Conservation (phyloP, 257 asterid genomes). For the Gentiana dahurica region DNA sequence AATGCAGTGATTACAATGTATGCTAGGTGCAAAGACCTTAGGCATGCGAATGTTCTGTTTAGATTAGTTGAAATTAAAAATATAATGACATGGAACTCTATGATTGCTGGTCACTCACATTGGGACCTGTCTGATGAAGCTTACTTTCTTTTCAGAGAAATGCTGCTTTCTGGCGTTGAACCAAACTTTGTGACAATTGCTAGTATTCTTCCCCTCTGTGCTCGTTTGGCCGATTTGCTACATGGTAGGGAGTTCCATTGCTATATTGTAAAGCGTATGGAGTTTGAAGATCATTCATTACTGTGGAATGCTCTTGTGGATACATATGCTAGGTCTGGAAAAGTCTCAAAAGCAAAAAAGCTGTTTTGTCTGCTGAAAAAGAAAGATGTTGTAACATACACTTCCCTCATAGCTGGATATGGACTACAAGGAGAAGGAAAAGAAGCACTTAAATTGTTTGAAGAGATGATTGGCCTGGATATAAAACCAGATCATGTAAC, state of each 20-base stretch:
- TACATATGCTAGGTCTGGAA: constrained; percentile 77
- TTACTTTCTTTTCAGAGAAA: constrained; percentile 49
- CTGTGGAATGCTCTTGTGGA: constrained; percentile 78
- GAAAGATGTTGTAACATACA: constrained; percentile 71
- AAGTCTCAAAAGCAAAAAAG: constrained; percentile 50
- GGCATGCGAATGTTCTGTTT: constrained; percentile 47
- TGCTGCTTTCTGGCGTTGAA: constrained; percentile 34
- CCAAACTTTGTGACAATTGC: constrained; percentile 83
- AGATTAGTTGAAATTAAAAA: constrained; percentile 30
- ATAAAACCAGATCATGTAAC: constrained; percentile 71
- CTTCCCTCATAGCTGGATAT: constrained; percentile 76
- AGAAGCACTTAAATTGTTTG: constrained; percentile 47
- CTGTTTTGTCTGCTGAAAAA: constrained; percentile 50
- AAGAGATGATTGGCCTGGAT: constrained; percentile 47
- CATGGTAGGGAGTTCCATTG: constrained; percentile 82
- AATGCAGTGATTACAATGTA: constrained; percentile 65
- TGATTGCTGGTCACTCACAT: constrained; percentile 58
- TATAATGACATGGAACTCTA: constrained; percentile 71
- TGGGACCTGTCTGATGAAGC: constrained; percentile 62
- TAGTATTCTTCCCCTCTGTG: constrained; percentile 70
- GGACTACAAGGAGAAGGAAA: constrained; percentile 73
- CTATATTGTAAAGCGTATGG: constrained; percentile 42
- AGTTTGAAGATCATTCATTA: constrained; percentile 34
- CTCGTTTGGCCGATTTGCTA: constrained; percentile 63
- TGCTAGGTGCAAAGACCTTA: constrained; percentile 62